Percentiles rank a stretch among this genome's conserved stretches.
These are phyloP conservation scores for Quercus parvula DNA, from an alignment of 306 rosid species.

Conservation along the genomic window DNA sequence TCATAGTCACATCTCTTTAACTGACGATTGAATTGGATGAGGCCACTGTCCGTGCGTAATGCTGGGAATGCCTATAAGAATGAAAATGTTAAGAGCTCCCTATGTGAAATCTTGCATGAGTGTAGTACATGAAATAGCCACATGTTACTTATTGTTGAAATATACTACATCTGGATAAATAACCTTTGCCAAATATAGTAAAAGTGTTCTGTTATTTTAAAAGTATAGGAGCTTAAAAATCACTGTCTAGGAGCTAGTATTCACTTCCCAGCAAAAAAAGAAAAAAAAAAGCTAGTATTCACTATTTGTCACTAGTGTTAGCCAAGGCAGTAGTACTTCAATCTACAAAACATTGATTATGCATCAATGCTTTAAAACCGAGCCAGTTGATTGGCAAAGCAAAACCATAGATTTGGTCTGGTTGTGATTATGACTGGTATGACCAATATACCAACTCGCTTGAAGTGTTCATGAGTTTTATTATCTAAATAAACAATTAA, in stretches of 20 bases:
- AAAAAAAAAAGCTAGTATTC: background rate
- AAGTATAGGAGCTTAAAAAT: background rate
- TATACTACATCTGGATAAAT: background rate
- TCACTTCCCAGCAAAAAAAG: background rate
- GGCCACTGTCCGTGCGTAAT: slow-evolving; percentile 64
- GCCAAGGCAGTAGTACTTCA: background rate
- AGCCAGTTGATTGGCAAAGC: background rate
- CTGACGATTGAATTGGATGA: slow-evolving; percentile 90
- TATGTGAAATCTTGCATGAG: slow-evolving; percentile 18
- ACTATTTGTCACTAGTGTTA: background rate
- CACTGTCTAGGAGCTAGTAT: background rate
- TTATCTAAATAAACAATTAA: slow-evolving; percentile 1
- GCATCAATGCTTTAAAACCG: background rate
- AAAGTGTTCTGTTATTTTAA: background rate
- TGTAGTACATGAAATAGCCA: background rate
- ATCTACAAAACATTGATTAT: background rate
- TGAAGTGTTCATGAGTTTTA: background rate
- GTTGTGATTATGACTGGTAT: slow-evolving; percentile 4
- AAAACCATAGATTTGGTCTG: slow-evolving; percentile 9
- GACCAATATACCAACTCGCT: background rate
- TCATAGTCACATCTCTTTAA: slow-evolving; percentile 89
- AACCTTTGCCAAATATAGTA: background rate
- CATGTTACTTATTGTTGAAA: background rate
- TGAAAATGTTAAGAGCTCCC: slow-evolving; percentile 13
- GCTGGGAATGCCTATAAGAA: slow-evolving; percentile 69